These are phyloP conservation scores for Solanum tarijense DNA, from an alignment of 257 asterid genomes.

Conservation along the genomic window DNA sequence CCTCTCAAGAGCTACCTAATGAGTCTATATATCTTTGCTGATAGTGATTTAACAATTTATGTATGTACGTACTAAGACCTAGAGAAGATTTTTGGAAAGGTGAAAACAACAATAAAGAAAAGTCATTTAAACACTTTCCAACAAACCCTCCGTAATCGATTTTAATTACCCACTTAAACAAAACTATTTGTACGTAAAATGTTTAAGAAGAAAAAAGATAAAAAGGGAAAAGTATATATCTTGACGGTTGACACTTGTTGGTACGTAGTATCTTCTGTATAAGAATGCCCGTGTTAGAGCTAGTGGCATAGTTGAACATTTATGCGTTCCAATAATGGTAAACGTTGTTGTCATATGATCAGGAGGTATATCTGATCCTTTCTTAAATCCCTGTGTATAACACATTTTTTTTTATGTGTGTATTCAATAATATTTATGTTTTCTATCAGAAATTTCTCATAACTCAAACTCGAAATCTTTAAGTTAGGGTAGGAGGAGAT, in stretches of 20 bases:
- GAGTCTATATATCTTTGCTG: not conserved
- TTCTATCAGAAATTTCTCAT: no score
- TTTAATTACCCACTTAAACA: not conserved
- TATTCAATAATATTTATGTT: not conserved
- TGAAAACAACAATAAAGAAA: not conserved
- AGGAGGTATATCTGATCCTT: not conserved
- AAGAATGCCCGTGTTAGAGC: not conserved
- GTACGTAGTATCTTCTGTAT: not conserved
- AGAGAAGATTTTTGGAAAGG: not conserved
- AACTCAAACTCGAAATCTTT: not conserved
- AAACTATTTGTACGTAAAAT: not conserved
- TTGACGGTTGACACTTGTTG: not conserved
- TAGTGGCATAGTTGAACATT: not conserved
- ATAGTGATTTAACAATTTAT: not conserved
- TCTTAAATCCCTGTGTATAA: no score
- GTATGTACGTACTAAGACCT: not conserved
- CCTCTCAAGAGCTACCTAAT: not conserved
- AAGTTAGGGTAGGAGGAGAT: not conserved
- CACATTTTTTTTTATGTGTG: not conserved
- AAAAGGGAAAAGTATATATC: not conserved
- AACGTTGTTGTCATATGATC: not conserved
- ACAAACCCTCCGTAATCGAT: not conserved
- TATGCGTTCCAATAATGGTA: no score
- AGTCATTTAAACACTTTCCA: not conserved
- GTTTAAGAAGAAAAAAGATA: not conserved